Percentiles rank a stretch among this genome's conserved stretches.
phyloP scores from a whole-genome alignment of 805 yeast genomes.

The Metschnikowia colocasiae region DNA sequence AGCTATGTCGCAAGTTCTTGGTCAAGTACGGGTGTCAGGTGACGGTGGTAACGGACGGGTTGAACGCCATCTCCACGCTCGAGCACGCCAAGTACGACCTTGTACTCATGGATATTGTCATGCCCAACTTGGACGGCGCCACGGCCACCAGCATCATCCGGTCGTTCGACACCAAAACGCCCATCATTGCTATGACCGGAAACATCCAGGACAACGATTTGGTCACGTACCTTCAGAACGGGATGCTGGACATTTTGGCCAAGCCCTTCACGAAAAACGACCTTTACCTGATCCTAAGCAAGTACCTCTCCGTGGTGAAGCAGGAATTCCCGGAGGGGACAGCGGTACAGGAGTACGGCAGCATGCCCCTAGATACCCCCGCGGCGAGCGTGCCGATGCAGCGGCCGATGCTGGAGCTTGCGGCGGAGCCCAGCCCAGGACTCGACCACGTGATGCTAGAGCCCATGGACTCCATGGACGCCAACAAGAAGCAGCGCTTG shows the following conservation, averaged over 20 bases:
- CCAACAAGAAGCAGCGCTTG: conserved; percentile 14
- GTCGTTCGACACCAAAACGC: conserved; percentile 77
- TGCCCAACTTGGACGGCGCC: conserved; percentile 87
- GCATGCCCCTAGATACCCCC: conserved; percentile 11
- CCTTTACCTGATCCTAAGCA: conserved; percentile 70
- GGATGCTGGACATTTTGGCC: conserved; percentile 89
- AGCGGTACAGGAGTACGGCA: conserved; percentile 12
- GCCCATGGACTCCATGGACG: conserved; percentile 14
- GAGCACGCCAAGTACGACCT: conserved; percentile 70
- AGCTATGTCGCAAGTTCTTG: conserved; percentile 76
- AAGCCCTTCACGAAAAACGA: conserved; percentile 92
- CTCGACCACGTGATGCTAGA: conserved; percentile 13
- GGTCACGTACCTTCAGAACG: conserved; percentile 76
- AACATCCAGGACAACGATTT: conserved; percentile 80
- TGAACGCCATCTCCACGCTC: conserved; percentile 76
- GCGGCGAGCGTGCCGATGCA: conserved; percentile 7
- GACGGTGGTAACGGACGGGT: conserved; percentile 88
- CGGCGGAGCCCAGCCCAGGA: conserved; percentile 11
- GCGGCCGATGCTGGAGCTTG: conserved; percentile 8
- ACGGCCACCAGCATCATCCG: conserved; percentile 89
- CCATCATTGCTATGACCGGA: conserved; percentile 93
- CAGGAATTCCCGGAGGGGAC: conserved; percentile 15
- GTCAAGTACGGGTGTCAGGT: conserved; percentile 89
- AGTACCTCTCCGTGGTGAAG: conserved; percentile 49
- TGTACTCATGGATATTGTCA: conserved; percentile 82